Conservation (phyloP, 371 early-diverging fungal genomes). For the Circinella minor region DNA sequence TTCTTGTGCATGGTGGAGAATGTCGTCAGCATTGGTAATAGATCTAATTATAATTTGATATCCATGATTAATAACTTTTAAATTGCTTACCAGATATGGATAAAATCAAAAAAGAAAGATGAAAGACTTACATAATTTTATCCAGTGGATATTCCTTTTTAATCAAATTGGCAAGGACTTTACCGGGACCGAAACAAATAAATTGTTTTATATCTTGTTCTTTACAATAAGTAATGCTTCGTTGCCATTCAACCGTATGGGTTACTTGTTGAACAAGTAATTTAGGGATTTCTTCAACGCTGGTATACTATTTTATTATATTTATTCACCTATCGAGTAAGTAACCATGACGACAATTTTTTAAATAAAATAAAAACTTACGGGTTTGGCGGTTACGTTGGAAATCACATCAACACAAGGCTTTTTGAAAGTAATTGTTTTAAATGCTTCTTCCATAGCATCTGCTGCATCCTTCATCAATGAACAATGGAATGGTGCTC, state of each 20-base stretch:
- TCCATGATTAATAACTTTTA: no score
- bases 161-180: constrained; percentile 86
- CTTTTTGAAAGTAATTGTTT: constrained; percentile 55
- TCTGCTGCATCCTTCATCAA: constrained; percentile 88
- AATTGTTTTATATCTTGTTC: constrained; percentile 80
- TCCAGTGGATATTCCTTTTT: constrained; percentile 89
- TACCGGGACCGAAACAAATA: constrained; percentile 86
- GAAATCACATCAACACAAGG: constrained; percentile 84
- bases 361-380: constrained; percentile 36
- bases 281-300: constrained; percentile 67
- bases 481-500: constrained; percentile 94
- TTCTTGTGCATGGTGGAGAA: constrained; percentile 41
- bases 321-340: no score
- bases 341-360: no score
- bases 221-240: constrained; percentile 81
- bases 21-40: constrained; percentile 53
- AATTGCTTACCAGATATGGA: no score
- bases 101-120: no score
- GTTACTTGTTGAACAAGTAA: constrained; percentile 81
- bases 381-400: constrained; percentile 89
- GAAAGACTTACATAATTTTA: constrained; percentile 53
- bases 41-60: constrained; percentile 19
- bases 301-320: constrained; percentile 28
- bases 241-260: constrained; percentile 89
- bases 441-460: constrained; percentile 74